Percentiles rank a stretch among this genome's conserved stretches.
Evolutionary conservation across 2,329 filamentous ascomycete genomes (phyloP).

Genomic region (Trichoderma sp.): DNA sequence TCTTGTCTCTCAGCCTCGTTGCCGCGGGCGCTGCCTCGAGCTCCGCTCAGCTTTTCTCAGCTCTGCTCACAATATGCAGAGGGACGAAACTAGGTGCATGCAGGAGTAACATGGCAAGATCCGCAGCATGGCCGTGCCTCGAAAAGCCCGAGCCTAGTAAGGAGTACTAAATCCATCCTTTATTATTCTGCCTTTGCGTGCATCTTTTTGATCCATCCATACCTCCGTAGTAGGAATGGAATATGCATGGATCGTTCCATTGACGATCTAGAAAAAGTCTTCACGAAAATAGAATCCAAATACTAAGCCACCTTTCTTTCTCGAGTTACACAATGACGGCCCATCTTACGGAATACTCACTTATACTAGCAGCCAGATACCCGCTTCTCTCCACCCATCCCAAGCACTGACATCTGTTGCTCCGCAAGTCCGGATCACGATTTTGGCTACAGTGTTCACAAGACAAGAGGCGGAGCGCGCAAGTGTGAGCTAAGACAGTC

Average conservation of each 20-base stretch:
- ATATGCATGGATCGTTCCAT: background rate
- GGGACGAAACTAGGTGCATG: background rate
- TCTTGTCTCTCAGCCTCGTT: background rate
- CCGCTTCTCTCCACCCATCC: background rate
- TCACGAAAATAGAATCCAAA: background rate
- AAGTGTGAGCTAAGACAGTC: background rate
- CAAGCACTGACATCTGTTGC: background rate
- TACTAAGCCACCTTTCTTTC: slow-evolving; percentile 2
- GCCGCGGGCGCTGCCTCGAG: background rate
- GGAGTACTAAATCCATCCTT: background rate
- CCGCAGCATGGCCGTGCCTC: background rate
- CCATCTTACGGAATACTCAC: background rate
- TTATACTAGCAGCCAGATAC: background rate
- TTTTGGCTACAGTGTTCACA: background rate
- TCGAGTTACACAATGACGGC: background rate
- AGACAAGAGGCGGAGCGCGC: background rate
- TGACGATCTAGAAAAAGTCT: background rate
- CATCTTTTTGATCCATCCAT: background rate
- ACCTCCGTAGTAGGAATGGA: background rate
- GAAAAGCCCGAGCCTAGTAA: background rate
- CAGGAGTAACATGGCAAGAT: background rate
- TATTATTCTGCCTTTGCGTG: background rate
- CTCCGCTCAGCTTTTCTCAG: background rate
- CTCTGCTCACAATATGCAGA: background rate
- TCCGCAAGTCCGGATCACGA: background rate